Conservation (phyloP, 306 rosid genomes). For the Spatholobus suberectus region DNA sequence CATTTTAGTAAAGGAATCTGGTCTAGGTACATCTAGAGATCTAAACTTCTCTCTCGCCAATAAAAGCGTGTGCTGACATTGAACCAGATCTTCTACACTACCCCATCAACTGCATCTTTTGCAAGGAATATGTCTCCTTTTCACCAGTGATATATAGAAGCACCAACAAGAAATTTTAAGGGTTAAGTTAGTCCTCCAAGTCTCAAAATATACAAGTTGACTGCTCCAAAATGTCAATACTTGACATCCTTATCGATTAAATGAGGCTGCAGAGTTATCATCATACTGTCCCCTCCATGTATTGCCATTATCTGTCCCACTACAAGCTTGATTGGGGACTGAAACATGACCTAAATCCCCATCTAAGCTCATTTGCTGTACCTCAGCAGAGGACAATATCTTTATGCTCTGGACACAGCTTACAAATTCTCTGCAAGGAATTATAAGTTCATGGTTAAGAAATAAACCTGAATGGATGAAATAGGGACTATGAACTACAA, state of each 20-base stretch:
- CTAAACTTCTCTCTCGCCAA: slow-evolving; percentile 32
- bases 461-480: background rate
- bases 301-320: slow-evolving; percentile 89
- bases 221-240: slow-evolving; percentile 18
- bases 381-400: slow-evolving; percentile 89
- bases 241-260: slow-evolving; percentile 60
- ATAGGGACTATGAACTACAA: background rate
- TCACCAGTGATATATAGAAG: slow-evolving; percentile 14
- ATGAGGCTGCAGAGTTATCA: slow-evolving; percentile 89
- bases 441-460: slow-evolving; percentile 27
- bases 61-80: background rate
- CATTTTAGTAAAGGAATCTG: slow-evolving; percentile 1
- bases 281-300: slow-evolving; percentile 90
- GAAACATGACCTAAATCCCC: slow-evolving; percentile 86
- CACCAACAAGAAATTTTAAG: slow-evolving; percentile 31
- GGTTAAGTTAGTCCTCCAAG: slow-evolving; percentile 44
- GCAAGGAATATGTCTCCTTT: slow-evolving; percentile 28
- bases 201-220: slow-evolving; percentile 43
- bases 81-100: background rate
- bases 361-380: slow-evolving; percentile 95
- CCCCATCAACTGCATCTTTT: slow-evolving; percentile 36
- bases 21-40: slow-evolving; percentile 33
- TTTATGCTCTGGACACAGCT: slow-evolving; percentile 97
- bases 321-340: slow-evolving; percentile 83
- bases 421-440: slow-evolving; percentile 82